A percentile compares a stretch with the other conserved stretches of the same genome.
phyloP scores from a whole-genome alignment of 257 asterid species.

The Solanum paucissectum region DNA sequence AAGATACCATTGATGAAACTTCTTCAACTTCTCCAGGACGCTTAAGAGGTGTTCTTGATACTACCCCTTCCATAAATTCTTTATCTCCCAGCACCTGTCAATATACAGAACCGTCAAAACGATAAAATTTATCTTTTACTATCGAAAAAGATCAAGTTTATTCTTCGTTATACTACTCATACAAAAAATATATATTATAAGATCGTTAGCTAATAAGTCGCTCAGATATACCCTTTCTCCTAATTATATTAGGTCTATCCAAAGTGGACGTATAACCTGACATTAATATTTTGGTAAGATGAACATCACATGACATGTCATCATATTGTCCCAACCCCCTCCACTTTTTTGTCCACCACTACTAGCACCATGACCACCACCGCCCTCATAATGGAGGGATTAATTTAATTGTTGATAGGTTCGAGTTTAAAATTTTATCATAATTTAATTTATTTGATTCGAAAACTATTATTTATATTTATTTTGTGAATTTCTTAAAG shows the following conservation, averaged over 20 bases:
- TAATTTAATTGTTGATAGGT: background rate
- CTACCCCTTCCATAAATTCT: slow-evolving; percentile 37
- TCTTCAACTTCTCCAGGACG: slow-evolving; percentile 68
- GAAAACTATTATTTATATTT: too few relatives aligned
- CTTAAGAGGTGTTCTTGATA: slow-evolving; percentile 53
- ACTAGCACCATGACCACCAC: too few relatives aligned
- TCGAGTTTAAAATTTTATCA: background rate
- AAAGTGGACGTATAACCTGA: too few relatives aligned
- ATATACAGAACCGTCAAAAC: slow-evolving; percentile 1
- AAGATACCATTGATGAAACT: slow-evolving; percentile 71
- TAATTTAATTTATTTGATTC: too few relatives aligned
- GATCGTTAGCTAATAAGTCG: too few relatives aligned
- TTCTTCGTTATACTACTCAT: background rate
- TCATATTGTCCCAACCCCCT: too few relatives aligned
- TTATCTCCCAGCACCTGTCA: slow-evolving; percentile 50
- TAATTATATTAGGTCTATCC: too few relatives aligned
- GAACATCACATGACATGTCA: background rate
- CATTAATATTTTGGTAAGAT: too few relatives aligned
- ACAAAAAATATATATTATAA: too few relatives aligned
- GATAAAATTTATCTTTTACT: background rate
- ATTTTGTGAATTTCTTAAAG: too few relatives aligned
- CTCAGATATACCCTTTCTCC: background rate
- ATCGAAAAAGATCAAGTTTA: background rate
- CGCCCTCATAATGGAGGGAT: background rate
- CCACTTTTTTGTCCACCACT: too few relatives aligned